Percentiles rank a stretch among this genome's conserved stretches.
Conservation (phyloP, 768 basidiomycete species). For the Leccinum obscurum region DNA sequence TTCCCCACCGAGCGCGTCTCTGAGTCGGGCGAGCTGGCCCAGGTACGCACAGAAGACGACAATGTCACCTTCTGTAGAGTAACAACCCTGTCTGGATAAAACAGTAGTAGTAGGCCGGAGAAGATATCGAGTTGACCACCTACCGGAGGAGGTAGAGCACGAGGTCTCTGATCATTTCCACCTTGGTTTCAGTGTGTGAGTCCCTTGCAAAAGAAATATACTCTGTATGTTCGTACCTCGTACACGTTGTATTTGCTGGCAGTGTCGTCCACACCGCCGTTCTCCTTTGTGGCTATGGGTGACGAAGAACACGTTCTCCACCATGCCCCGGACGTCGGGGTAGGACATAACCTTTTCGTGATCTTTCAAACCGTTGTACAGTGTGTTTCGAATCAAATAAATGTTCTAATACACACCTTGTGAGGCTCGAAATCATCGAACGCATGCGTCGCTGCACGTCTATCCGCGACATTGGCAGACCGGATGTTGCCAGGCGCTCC, state of each 20-base stretch:
- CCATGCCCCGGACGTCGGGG: conserved; percentile 59
- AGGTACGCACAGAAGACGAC: too few relatives aligned
- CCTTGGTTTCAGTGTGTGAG: conserved; percentile 25
- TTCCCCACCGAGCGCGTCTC: too few relatives aligned
- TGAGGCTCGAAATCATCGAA: conserved; percentile 56
- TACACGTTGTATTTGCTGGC: too few relatives aligned
- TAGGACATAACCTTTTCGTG: conserved; percentile 51
- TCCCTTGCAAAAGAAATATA: neutral
- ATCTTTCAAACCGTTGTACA: conserved; percentile 63
- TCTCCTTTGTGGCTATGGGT: conserved; percentile 60
- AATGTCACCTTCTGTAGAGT: too few relatives aligned
- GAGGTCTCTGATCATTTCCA: conserved; percentile 50
- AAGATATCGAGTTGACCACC: too few relatives aligned
- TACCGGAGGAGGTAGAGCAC: conserved; percentile 43
- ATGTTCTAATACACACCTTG: conserved; percentile 13
- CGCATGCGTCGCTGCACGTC: conserved; percentile 77
- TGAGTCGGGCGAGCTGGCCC: too few relatives aligned
- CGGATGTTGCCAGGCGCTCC: conserved; percentile 62
- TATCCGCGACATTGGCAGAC: conserved; percentile 64
- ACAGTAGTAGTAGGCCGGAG: too few relatives aligned
- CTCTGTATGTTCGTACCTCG: conserved; percentile 48
- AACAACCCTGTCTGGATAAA: too few relatives aligned
- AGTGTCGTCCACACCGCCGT: conserved; percentile 54
- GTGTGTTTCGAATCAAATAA: conserved; percentile 28
- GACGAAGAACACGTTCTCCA: conserved; percentile 67